These are phyloP conservation scores for Suhomyces atakaporum DNA, from an alignment of 1,139 yeast species.

Conservation along the genomic window DNA sequence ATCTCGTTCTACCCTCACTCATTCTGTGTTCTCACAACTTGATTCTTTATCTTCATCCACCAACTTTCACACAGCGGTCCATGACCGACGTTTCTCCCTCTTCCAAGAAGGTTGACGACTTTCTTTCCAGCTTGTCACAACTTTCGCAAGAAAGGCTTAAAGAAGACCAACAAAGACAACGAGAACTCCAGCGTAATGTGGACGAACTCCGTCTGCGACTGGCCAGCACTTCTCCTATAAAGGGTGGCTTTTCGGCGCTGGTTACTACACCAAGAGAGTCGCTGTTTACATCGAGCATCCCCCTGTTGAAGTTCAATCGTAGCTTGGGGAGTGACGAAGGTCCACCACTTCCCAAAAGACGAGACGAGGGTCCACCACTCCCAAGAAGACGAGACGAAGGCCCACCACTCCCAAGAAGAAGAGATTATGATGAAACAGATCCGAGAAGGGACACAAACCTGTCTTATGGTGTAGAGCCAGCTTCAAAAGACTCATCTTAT, in stretches of 20 bases:
- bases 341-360: constrained; percentile 14
- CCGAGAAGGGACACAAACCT: too few relatives aligned
- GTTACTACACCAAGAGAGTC: background rate
- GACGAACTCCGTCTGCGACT: constrained; percentile 33
- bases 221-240: constrained; percentile 27
- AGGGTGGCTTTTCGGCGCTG: background rate
- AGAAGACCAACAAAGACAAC: constrained; percentile 37
- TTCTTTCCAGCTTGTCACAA: constrained; percentile 35
- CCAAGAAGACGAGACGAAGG: constrained; percentile 19
- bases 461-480: too few relatives aligned
- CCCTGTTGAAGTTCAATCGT: constrained; percentile 26
- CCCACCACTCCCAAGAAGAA: constrained; percentile 19
- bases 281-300: background rate
- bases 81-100: constrained; percentile 26
- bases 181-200: constrained; percentile 32
- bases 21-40: constrained; percentile 5
- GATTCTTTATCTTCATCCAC: background rate
- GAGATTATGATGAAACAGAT: constrained; percentile 7
- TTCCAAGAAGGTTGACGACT: constrained; percentile 34
- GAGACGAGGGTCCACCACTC: constrained; percentile 12
- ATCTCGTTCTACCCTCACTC: too few relatives aligned
- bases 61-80: background rate
- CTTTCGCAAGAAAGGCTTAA: constrained; percentile 33
- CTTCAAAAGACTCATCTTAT: too few relatives aligned
- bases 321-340: constrained; percentile 5